These are phyloP conservation scores for Xylaria intraflava DNA, from an alignment of 495 filamentous ascomycete genomes.

Conservation along the genomic window DNA sequence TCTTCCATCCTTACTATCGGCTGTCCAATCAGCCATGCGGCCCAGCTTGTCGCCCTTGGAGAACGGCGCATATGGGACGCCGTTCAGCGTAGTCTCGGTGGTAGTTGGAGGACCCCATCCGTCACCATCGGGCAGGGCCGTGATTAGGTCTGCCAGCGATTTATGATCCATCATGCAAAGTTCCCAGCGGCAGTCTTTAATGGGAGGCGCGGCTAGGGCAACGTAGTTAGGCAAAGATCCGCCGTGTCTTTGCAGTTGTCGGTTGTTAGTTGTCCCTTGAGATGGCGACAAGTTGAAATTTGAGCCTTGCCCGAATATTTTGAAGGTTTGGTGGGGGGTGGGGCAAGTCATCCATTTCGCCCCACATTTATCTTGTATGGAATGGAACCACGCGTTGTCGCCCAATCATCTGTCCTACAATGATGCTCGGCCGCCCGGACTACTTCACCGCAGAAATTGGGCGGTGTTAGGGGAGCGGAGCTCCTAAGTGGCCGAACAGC, in stretches of 20 bases:
- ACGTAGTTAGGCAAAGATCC: neutral
- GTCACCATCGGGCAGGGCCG: conserved; percentile 52
- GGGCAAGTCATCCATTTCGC: neutral
- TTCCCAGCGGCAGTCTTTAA: neutral
- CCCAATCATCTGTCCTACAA: too few relatives aligned
- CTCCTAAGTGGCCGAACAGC: too few relatives aligned
- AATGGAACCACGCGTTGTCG: neutral
- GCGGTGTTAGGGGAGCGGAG: too few relatives aligned
- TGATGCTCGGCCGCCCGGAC: too few relatives aligned
- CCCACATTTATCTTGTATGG: neutral
- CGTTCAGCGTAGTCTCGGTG: conserved; percentile 77
- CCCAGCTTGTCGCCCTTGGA: conserved; percentile 98
- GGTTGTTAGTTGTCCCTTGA: neutral
- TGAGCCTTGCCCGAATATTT: conserved; percentile 16
- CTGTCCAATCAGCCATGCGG: conserved; percentile 97
- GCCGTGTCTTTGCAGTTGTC: conserved; percentile 23
- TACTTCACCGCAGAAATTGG: too few relatives aligned
- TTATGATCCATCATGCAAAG: conserved; percentile 16
- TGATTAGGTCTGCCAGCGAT: conserved; percentile 49
- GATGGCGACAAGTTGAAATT: conserved; percentile 12
- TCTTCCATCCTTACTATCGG: conserved; percentile 79
- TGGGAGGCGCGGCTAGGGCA: neutral
- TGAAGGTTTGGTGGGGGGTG: conserved; percentile 17
- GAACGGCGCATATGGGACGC: conserved; percentile 94
- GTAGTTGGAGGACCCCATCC: conserved; percentile 85